Conservation (phyloP, 2,329 filamentous ascomycete species). For the Microdochium paspali region DNA sequence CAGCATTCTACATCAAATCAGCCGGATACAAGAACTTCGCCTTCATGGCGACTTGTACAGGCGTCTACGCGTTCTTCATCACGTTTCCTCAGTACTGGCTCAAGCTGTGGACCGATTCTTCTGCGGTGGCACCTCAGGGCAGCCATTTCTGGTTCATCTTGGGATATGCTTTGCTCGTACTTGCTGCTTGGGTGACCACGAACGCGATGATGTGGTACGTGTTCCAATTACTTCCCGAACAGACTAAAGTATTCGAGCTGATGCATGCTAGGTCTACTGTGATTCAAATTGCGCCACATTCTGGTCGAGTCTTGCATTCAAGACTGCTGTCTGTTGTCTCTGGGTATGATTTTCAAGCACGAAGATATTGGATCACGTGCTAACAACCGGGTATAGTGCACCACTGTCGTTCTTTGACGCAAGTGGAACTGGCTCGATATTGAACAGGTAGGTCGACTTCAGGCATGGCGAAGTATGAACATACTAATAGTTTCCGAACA, state of each 20-base stretch:
- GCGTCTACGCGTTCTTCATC: slow-evolving; percentile 21
- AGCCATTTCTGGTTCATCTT: slow-evolving; percentile 20
- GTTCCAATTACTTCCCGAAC: not conserved
- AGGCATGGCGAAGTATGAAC: not conserved
- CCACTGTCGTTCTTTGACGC: not conserved
- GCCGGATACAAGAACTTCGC: slow-evolving; percentile 15
- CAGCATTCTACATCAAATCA: slow-evolving; percentile 21
- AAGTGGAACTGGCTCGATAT: not conserved
- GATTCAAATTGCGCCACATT: slow-evolving; percentile 24
- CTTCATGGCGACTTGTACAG: slow-evolving; percentile 14
- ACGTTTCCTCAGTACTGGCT: slow-evolving; percentile 27
- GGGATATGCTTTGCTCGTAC: slow-evolving; percentile 23
- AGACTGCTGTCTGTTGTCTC: slow-evolving; percentile 11
- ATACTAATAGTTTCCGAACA: not conserved
- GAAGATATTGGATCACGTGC: slow-evolving; percentile 9
- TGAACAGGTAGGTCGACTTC: not conserved
- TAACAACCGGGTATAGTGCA: slow-evolving; percentile 1
- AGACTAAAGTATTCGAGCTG: too few relatives aligned
- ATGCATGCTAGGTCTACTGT: slow-evolving; percentile 16
- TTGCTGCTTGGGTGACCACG: slow-evolving; percentile 26
- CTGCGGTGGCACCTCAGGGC: slow-evolving; percentile 3
- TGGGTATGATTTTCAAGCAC: slow-evolving; percentile 21
- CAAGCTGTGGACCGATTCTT: slow-evolving; percentile 28
- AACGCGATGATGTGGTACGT: slow-evolving; percentile 23
- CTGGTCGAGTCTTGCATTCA: slow-evolving; percentile 26